Evolutionary conservation across 257 asterid genomes (phyloP).

Genomic region (Capsicum chinense): DNA sequence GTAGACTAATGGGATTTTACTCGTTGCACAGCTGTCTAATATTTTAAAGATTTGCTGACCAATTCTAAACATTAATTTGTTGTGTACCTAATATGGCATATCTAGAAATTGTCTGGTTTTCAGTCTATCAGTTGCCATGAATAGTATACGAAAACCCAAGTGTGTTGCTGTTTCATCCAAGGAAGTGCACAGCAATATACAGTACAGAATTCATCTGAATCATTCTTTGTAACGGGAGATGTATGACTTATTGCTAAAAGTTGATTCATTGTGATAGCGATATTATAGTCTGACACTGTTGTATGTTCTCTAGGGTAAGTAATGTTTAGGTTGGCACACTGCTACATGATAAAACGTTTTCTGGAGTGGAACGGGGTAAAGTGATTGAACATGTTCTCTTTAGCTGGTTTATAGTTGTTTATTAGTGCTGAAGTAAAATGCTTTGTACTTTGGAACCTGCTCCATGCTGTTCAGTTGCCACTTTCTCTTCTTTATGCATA

Average conservation of each 20-base stretch:
- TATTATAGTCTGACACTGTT: neutral
- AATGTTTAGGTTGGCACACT: neutral
- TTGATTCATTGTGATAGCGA: neutral
- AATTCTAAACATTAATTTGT: no score
- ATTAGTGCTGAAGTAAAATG: neutral
- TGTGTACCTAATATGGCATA: neutral
- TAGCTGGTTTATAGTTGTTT: conserved; percentile 13
- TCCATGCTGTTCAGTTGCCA: neutral
- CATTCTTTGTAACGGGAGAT: neutral
- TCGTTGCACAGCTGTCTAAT: neutral
- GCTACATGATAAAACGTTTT: neutral
- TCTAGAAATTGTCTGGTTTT: neutral
- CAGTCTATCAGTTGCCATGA: neutral
- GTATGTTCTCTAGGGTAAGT: neutral
- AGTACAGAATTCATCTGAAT: neutral
- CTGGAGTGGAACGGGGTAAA: neutral
- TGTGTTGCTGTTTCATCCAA: neutral
- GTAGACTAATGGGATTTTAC: neutral
- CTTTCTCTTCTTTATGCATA: neutral
- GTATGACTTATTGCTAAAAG: neutral
- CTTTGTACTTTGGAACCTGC: neutral
- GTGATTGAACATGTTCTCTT: neutral
- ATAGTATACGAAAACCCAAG: neutral
- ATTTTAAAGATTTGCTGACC: neutral
- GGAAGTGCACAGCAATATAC: neutral